A percentile compares a stretch with the other conserved stretches of the same genome.
These are phyloP conservation scores for Sugiyamaella neomexicana DNA, from an alignment of 1,139 yeast genomes.

Conservation along the genomic window DNA sequence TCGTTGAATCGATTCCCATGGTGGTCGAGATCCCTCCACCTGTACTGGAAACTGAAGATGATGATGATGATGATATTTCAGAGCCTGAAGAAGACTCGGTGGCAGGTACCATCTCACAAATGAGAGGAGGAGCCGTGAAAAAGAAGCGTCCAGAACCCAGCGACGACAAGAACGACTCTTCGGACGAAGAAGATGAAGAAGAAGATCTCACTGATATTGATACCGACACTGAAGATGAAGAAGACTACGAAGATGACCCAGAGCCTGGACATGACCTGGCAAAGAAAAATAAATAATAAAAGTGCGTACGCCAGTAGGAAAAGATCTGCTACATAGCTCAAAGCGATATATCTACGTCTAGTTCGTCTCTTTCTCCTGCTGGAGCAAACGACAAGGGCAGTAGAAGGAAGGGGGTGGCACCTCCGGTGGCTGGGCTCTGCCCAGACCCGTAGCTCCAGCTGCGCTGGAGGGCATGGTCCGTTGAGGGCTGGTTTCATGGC, in stretches of 20 bases:
- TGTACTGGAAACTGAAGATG: conserved; percentile 24
- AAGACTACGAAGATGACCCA: conserved; percentile 22
- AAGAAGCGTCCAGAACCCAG: conserved; percentile 31
- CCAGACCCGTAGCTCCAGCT: neutral
- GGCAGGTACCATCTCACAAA: conserved; percentile 53
- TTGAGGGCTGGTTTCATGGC: too few relatives aligned
- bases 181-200: conserved; percentile 33
- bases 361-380: neutral
- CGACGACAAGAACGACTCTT: conserved; percentile 31
- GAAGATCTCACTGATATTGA: conserved; percentile 34
- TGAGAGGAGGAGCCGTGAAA: conserved; percentile 57
- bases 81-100: conserved; percentile 78
- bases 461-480: too few relatives aligned
- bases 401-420: too few relatives aligned
- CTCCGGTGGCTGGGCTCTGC: neutral
- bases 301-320: too few relatives aligned
- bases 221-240: conserved; percentile 33
- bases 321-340: neutral
- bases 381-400: too few relatives aligned
- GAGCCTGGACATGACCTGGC: conserved; percentile 17
- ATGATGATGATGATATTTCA: conserved; percentile 40
- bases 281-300: conserved; percentile 17
- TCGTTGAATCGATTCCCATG: conserved; percentile 42
- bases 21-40: conserved; percentile 41
- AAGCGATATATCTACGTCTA: neutral